Base-by-base conservation (phyloP, 73 alveolate genomes). In the Paramecium bursaria region DNA sequence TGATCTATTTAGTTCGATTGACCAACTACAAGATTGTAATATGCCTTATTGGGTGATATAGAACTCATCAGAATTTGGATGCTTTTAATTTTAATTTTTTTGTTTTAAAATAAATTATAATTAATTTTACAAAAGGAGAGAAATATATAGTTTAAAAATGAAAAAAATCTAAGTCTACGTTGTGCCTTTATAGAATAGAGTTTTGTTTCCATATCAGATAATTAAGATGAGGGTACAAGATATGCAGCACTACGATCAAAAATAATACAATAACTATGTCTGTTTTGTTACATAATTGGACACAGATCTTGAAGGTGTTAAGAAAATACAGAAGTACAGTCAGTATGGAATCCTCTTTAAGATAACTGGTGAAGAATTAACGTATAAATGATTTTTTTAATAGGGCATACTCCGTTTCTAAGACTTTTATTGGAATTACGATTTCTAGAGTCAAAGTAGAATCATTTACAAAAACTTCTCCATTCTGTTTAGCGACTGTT, bases 81-180 rank as follows among this genome's bases (percentile, higher is more conserved):
- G n/a, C n/a, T n/a, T n/a, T n/a, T n/a, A n/a, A n/a, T n/a, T n/a
- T n/a, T n/a, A n/a, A n/a, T n/a, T n/a, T n/a, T n/a, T n/a, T n/a
- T n/a, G n/a, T n/a, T n/a, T n/a, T n/a, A n/a, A n/a, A n/a, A n/a
- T n/a, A n/a, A n/a, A n/a, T n/a, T n/a, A n/a, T n/a, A n/a, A n/a
- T n/a, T n/a, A n/a, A n/a, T n/a, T n/a, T n/a, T n/a, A n/a, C n/a
- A n/a, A n/a, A n/a, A n/a, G n/a, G n/a, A n/a, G n/a, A n/a, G n/a
- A n/a, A n/a, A n/a, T n/a, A n/a, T n/a, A n/a, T n/a, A n/a, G n/a
- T n/a, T 54, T 31, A 54, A 21, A 54, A 79, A 79, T 79, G 89
- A 79, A 79, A 51, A 79, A 79, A 31, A 54, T 79, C 42, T 49
- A 79, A 49, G 85, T 79, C 17, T 79, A 49, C 48, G 57, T 79